Evolutionary conservation across 23 red algal genomes (phyloP), one percentile per base, ranked within the genome.

Genomic region (Gracilaria gracilis): DNA sequence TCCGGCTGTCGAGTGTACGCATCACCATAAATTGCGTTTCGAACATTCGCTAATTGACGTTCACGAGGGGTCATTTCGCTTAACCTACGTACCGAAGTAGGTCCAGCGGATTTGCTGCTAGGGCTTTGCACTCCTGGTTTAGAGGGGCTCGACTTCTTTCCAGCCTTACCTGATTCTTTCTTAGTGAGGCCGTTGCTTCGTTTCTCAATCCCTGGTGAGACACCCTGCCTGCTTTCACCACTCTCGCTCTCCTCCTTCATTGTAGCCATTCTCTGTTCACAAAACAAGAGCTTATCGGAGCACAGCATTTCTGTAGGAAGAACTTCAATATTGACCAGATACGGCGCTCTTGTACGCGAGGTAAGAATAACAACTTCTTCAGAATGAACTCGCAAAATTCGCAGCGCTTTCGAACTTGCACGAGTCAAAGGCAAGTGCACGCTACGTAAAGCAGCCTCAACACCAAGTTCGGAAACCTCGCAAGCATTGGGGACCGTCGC

Each of bases 261-360:
- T 32, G 67, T 50, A 38, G 84, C 46, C 42, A 93, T 65, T 81
- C 83, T 70, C 27, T 94, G 92, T 27, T 94, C 82, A 47, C 93
- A 98, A 66, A 98, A 98, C 23, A 98, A 38, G 48, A 94, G 79
- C 59, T 81, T 93, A 80, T 95, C 93, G 1, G 76, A 90, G 83
- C 96, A 98, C 23, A 88, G 35, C 92, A 95, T 95, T 28, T 88
- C 84, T 12, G 96, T 98, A 14, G 93, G 92, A 23, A 98, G 83
- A 12, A 99, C 89, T 81, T 99, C 97, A 80, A 93, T 90, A 73
- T 82, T 92, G 17, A 99, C 76, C 61, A 99, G 75, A 62, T 93
- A 96, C 0, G 97, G 97, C 20, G 85, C 94, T 23, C 94, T 70
- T 28, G 89, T 89, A 33, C 93, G 90, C 0, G 93, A 95, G 46